phyloP scores from a whole-genome alignment of 257 asterid genomes.

The Craterostigma plantagineum region DNA sequence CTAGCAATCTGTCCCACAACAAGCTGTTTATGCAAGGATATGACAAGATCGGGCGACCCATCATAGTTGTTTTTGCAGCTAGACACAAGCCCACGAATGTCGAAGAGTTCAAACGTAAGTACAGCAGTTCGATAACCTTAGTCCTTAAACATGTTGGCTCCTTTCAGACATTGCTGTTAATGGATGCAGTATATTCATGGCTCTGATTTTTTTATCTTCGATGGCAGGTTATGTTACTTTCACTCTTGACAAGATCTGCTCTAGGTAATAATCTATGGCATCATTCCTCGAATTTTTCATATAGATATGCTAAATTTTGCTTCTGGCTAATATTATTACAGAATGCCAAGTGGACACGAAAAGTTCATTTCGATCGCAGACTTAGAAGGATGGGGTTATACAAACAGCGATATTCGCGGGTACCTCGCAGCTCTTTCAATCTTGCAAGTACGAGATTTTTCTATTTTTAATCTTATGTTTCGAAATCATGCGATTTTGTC shows the following conservation, averaged over 20 bases:
- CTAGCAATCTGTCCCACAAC: constrained; percentile 41
- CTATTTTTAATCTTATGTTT: too few species aligned
- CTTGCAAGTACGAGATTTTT: constrained; percentile 34
- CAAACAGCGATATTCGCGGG: constrained; percentile 60
- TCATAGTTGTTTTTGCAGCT: constrained; percentile 40
- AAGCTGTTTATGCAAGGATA: constrained; percentile 78
- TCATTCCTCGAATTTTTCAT: not conserved
- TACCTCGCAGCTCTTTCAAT: constrained; percentile 59
- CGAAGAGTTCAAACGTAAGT: constrained; percentile 75
- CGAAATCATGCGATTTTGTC: too few species aligned
- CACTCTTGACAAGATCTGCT: constrained; percentile 56
- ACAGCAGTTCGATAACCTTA: not conserved
- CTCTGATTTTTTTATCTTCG: too few species aligned
- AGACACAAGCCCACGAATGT: constrained; percentile 45
- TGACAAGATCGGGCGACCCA: constrained; percentile 66
- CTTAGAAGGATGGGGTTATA: constrained; percentile 66
- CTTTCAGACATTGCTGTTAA: not conserved
- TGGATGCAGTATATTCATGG: not conserved
- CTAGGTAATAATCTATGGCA: constrained; percentile 26
- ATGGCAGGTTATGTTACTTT: constrained; percentile 62
- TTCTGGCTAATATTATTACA: constrained; percentile 8
- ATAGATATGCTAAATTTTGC: not conserved
- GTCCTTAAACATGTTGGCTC: not conserved
- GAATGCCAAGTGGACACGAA: constrained; percentile 69
- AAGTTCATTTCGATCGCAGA: constrained; percentile 69